Base-by-base conservation (phyloP, 1,284 basidiomycete genomes). In the Apiotrichum gracile region DNA sequence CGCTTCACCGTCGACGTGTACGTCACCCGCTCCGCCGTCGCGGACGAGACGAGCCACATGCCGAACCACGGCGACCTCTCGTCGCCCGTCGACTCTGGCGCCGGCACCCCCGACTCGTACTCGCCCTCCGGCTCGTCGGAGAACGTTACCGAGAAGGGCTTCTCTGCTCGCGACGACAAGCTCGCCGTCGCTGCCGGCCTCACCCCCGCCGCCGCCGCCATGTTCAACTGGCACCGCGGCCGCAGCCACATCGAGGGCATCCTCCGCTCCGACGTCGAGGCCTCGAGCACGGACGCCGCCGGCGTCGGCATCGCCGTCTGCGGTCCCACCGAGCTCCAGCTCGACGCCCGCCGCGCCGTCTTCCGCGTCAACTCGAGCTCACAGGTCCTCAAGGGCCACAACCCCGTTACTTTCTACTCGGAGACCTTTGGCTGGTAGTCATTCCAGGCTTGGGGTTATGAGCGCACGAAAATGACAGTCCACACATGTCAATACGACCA, bases 391-490 rank as follows among this genome's bases (percentile, higher is more conserved):
- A 42, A 51, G 7, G 66, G 66, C 19, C 64, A 68, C 35, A 54
- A 52, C n/a, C 33, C 43, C 17, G 55, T 68, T 37, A 47, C 55
- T 26, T 52, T 64, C 50, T 60, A 61, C 37, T 51, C 54, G n/a
- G 66, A 65, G 52, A 62, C 51, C 14, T 68, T 66, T 41, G 66
- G 66, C 35, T 68, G 63, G 63, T 68, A 56, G 35, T n/a, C n/a
- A n/a, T n/a, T n/a, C n/a, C n/a, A n/a, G n/a, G n/a, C n/a, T n/a
- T n/a, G n/a, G n/a, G n/a, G n/a, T n/a, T n/a, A n/a, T n/a, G n/a
- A n/a, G n/a, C n/a, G n/a, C n/a, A n/a, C n/a, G n/a, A n/a, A n/a
- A n/a, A n/a, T n/a, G n/a, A n/a, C n/a, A n/a, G n/a, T n/a, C n/a
- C n/a, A n/a, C n/a, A n/a, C n/a, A n/a, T n/a, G n/a, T n/a, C n/a